Evolutionary conservation across 2,329 filamentous ascomycete species (phyloP), one percentile per base, ranked within the genome.

Genomic region (Alternaria burnsii): DNA sequence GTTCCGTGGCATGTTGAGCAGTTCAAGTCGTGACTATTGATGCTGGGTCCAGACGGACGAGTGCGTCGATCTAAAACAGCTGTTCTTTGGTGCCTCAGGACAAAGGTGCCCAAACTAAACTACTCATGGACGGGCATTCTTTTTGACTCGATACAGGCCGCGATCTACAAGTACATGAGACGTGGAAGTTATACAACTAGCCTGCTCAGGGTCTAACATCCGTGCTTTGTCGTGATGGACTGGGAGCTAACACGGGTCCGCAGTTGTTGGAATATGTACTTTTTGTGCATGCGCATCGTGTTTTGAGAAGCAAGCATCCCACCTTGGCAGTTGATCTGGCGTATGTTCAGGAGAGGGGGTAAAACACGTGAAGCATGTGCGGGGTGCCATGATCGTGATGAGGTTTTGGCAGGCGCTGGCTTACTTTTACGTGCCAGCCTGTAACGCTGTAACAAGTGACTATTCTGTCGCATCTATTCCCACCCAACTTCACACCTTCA

Each of bases 291-390:
- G 11, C 34, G 28, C 26, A 43, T 53, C 24, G 18, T 9, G 34
- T 18, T 22, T 24, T 16, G 52, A 59, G 57, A 59, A 59, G 57
- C 44, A 59, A 59, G 57, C 32, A 28, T 34, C 16, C n/a, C 28
- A 20, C 24, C 46, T 50, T 50, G 46, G 46, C 46, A 9, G 20
- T 36, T 18, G 32, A 9, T 38, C 20, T 24, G 40, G 6, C 6
- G 38, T 11, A 20, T 41, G 18, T 22, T 41, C 38, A 41, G 46
- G 32, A 50, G 46, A 50, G 32, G 32, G 32, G 46, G 46, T 24
- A 16, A 16, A 7, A 30, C 7, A 36, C 5, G 22, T 48, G 46
- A 48, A 30, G 46, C 28, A 48, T 24, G 34, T 48, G 46, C 32
- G 30, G 46, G 46, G 30, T 36, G 46, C 46, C 46, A 50, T 34